Evolutionary conservation across 495 filamentous ascomycete species (phyloP), one percentile per base, ranked within the genome.

Genomic region (Neurospora sp.): DNA sequence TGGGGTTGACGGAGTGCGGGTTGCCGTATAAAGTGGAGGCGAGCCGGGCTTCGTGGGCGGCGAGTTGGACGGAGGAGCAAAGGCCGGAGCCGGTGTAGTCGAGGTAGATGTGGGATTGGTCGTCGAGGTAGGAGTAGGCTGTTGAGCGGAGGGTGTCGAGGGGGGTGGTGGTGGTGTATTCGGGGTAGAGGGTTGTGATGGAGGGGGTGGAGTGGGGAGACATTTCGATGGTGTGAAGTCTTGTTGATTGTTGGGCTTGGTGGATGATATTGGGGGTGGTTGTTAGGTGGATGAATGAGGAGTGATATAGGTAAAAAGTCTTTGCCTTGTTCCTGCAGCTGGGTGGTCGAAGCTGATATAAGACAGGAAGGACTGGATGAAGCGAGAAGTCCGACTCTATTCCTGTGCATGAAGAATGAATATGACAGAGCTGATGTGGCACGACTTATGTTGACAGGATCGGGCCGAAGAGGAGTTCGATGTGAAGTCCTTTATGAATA

Each of bases 1-100:
- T 86, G 0, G 86, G 79, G 35, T 85, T 88, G 16, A 79, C 75
- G 0, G 87, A 89, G 74, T 91, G 89, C 8, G 89, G 89, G 75
- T 91, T 91, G 31, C 88, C 88, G 45, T 83, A 85, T 7, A 91
- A 76, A 40, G 81, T 83, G 3, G 27, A 48, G 10, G 75, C 39
- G 0, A 82, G 72, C 6, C 81, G 79, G 27, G 61, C 68, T 10
- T 74, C 53, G 40, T 79, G 79, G 7, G 78, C 76, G n/a, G 27
- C 42, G 40, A 76, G 71, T 72, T 82, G 81, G 6, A 74, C 27
- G 9, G 71, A 70, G 12, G 81, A 74, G 9, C 76, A 75, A 2
- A 81, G 77, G 4, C 79, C 73, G 6, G 81, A 69, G 16, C 81
- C 81, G 1, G 81, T 81, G 76, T 81, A 82, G 76, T 82, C 81